These are phyloP conservation scores for Stentor roeselii DNA, from an alignment of 73 alveolate genomes.

Conservation along the genomic window DNA sequence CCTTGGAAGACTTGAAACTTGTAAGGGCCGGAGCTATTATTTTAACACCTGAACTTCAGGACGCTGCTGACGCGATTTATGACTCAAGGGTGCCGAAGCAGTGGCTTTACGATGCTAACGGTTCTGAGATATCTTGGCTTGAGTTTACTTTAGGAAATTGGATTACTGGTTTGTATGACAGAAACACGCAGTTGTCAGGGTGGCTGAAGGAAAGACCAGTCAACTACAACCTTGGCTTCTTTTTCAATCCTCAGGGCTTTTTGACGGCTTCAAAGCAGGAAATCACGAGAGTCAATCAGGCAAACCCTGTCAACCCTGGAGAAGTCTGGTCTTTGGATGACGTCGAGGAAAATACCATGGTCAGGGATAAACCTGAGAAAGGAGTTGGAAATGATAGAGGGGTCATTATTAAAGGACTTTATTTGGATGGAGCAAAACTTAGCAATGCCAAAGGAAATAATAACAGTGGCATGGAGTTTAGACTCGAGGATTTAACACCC, in stretches of 20 bases:
- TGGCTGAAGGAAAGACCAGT: slow-evolving; percentile 96
- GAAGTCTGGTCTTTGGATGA: slow-evolving; percentile 93
- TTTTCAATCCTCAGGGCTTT: slow-evolving; percentile 99
- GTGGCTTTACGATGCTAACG: slow-evolving; percentile 99
- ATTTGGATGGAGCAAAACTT: slow-evolving; percentile 98
- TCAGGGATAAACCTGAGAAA: slow-evolving; percentile 73
- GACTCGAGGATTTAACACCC: slow-evolving; percentile 89
- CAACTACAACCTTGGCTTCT: slow-evolving; percentile 93
- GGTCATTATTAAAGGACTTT: slow-evolving; percentile 93
- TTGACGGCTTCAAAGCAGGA: slow-evolving; percentile 98
- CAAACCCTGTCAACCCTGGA: slow-evolving; percentile 29
- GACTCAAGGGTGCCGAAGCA: slow-evolving; percentile 93
- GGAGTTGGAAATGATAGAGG: slow-evolving; percentile 85
- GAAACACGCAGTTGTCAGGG: slow-evolving; percentile 92
- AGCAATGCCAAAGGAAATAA: slow-evolving; percentile 76
- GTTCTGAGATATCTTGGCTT: slow-evolving; percentile 99
- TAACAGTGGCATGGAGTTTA: no score
- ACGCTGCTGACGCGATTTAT: slow-evolving; percentile 86
- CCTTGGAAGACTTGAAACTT: slow-evolving; percentile 84
- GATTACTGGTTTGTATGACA: slow-evolving; percentile 95
- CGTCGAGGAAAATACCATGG: slow-evolving; percentile 83
- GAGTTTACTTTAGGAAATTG: slow-evolving; percentile 96
- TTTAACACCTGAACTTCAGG: slow-evolving; percentile 99
- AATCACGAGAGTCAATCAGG: slow-evolving; percentile 43
- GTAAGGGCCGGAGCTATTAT: slow-evolving; percentile 99